A percentile compares a stretch with the other conserved stretches of the same genome.
These are phyloP conservation scores for Marasmius oreades DNA, from an alignment of 1,284 basidiomycete species.

Conservation along the genomic window DNA sequence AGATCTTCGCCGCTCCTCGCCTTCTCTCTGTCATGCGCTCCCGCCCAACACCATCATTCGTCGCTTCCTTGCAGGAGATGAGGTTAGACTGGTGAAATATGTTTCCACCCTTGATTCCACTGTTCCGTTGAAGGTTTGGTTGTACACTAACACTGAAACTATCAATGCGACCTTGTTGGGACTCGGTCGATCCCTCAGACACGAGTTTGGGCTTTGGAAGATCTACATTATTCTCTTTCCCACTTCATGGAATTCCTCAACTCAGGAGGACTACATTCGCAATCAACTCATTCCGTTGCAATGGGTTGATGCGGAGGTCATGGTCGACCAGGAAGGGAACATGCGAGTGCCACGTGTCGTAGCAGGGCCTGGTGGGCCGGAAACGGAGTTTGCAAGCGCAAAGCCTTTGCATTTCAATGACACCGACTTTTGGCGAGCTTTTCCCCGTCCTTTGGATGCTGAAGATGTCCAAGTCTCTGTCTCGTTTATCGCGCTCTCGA, in stretches of 20 bases:
- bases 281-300: background rate
- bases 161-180: background rate
- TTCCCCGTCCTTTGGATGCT: conserved; percentile 9
- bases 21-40: background rate
- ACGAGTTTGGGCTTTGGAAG: conserved; percentile 1
- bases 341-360: conserved; percentile 6
- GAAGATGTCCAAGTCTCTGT: conserved; percentile 17
- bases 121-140: background rate
- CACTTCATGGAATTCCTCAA: background rate
- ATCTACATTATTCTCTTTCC: background rate
- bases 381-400: background rate
- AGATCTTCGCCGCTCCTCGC: background rate
- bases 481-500: conserved; percentile 9
- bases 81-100: background rate
- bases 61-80: background rate
- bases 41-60: background rate
- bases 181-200: background rate
- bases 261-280: background rate
- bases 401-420: conserved; percentile 10
- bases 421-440: conserved; percentile 12
- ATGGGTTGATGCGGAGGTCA: background rate
- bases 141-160: background rate
- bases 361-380: background rate
- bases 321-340: background rate
- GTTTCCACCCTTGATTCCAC: background rate